Percentiles rank a stretch among this genome's conserved stretches.
phyloP scores from a whole-genome alignment of 2,329 filamentous ascomycete genomes.

The Pseudogymnoascus destructans region DNA sequence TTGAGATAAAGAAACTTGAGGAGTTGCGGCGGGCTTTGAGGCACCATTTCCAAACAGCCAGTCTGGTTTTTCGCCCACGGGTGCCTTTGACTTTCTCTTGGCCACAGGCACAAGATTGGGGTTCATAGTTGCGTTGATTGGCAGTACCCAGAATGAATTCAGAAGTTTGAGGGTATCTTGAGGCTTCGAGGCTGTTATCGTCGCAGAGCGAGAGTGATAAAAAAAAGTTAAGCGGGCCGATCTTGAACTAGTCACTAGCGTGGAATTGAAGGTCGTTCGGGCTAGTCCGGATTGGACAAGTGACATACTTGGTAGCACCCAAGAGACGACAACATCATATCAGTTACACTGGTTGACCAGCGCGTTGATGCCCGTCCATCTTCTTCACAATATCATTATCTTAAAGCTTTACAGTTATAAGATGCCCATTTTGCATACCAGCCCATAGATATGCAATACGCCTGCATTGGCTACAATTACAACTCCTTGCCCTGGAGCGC shows the following conservation, averaged over 20 bases:
- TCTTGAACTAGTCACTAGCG: not conserved
- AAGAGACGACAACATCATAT: slow-evolving; percentile 8
- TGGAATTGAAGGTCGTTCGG: not conserved
- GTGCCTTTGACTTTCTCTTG: slow-evolving; percentile 20
- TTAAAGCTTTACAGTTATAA: slow-evolving; percentile 2
- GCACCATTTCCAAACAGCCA: slow-evolving; percentile 24
- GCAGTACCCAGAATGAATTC: not conserved
- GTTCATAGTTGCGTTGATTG: slow-evolving; percentile 14
- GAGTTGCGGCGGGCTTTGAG: slow-evolving; percentile 13
- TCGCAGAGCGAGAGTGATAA: not conserved
- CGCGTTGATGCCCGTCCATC: slow-evolving; percentile 1
- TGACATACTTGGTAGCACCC: slow-evolving; percentile 3
- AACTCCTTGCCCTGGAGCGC: not conserved
- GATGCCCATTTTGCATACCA: not conserved
- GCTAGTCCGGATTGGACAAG: not conserved
- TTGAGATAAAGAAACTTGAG: slow-evolving; percentile 5
- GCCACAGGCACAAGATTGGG: slow-evolving; percentile 25
- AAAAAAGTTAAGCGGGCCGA: slow-evolving; percentile 7
- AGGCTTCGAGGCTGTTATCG: slow-evolving; percentile 2
- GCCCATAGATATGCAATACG: slow-evolving; percentile 6
- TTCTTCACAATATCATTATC: not conserved
- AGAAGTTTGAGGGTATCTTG: not conserved
- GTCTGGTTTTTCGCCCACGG: slow-evolving; percentile 18
- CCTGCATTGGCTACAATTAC: not conserved
- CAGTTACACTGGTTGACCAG: slow-evolving; percentile 1